Evolutionary conservation across 2,329 filamentous ascomycete species (phyloP).

Genomic region (Stemphylium vesicarium): DNA sequence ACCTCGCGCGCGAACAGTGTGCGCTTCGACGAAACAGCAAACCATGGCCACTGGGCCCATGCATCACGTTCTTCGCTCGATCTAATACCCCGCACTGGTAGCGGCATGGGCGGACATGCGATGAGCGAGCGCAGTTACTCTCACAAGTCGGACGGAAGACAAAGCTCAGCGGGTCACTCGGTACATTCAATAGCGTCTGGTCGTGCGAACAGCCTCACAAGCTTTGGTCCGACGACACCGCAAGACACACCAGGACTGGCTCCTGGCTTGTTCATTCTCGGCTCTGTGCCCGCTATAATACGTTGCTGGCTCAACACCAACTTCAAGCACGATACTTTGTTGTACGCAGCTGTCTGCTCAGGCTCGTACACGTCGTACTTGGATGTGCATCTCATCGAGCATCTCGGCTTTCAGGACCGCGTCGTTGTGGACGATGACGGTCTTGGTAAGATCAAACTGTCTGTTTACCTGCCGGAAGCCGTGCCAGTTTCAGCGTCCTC

Average conservation of each 20-base stretch:
- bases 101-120: slow-evolving; percentile 76
- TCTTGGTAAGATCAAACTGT: slow-evolving; percentile 72
- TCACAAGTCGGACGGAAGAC: slow-evolving; percentile 93
- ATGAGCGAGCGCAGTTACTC: slow-evolving; percentile 92
- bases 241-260: slow-evolving; percentile 76
- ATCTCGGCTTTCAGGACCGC: slow-evolving; percentile 72
- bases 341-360: slow-evolving; percentile 92
- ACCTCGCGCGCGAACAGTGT: slow-evolving; percentile 96
- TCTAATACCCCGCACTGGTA: slow-evolving; percentile 78
- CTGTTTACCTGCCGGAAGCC: slow-evolving; percentile 90
- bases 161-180: slow-evolving; percentile 90
- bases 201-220: slow-evolving; percentile 78
- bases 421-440: slow-evolving; percentile 71
- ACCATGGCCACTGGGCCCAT: slow-evolving; percentile 89
- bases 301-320: slow-evolving; percentile 92
- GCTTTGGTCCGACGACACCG: slow-evolving; percentile 75
- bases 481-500: slow-evolving; percentile 78
- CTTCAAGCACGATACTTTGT: slow-evolving; percentile 85
- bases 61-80: slow-evolving; percentile 83
- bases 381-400: slow-evolving; percentile 74
- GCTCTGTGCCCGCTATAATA: slow-evolving; percentile 90
- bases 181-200: slow-evolving; percentile 78
- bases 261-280: slow-evolving; percentile 82
- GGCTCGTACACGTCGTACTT: slow-evolving; percentile 89
- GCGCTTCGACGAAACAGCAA: slow-evolving; percentile 93